Percentiles rank a stretch among this genome's conserved stretches.
These are phyloP conservation scores for Marvania coccoides DNA, from an alignment of 139 green algal species.

Conservation along the genomic window DNA sequence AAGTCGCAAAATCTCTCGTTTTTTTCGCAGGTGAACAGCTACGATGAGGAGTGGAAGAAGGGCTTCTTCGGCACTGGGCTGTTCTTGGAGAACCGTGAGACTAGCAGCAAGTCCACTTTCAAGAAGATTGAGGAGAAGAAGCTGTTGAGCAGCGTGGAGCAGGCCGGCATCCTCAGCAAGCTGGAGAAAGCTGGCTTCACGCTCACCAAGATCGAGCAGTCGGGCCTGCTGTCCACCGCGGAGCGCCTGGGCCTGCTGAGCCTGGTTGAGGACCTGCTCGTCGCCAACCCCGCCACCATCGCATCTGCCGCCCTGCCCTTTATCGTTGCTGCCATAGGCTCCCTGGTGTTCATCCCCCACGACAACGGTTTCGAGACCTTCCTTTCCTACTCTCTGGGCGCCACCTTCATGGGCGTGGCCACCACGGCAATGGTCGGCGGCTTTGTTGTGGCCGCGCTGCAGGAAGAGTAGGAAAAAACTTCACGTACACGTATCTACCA, in stretches of 20 bases:
- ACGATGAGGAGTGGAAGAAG: constrained; percentile 29
- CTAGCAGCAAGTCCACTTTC: constrained; percentile 9
- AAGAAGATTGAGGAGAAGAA: constrained; percentile 74
- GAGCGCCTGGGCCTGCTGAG: constrained; percentile 44
- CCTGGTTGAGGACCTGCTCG: constrained; percentile 34
- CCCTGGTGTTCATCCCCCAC: constrained; percentile 34
- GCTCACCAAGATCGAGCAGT: constrained; percentile 46
- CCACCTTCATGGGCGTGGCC: neutral
- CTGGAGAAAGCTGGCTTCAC: constrained; percentile 49
- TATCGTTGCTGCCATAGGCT: constrained; percentile 24
- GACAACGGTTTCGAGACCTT: constrained; percentile 23
- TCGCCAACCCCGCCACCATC: constrained; percentile 36
- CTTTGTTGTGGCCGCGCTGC: constrained; percentile 36
- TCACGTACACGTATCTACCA: too few relatives aligned
- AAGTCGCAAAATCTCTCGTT: neutral
- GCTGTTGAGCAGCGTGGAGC: constrained; percentile 74
- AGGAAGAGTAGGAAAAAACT: constrained; percentile 25
- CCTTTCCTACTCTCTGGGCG: constrained; percentile 19
- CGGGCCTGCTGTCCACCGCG: constrained; percentile 43
- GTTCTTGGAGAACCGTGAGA: constrained; percentile 36
- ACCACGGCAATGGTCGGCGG: constrained; percentile 23
- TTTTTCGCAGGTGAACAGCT: constrained; percentile 21
- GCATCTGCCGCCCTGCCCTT: constrained; percentile 26
- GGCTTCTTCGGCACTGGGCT: constrained; percentile 32
- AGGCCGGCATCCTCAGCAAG: constrained; percentile 48